Conservation (phyloP, 129 eudicot genomes). For the Flaveria robusta region DNA sequence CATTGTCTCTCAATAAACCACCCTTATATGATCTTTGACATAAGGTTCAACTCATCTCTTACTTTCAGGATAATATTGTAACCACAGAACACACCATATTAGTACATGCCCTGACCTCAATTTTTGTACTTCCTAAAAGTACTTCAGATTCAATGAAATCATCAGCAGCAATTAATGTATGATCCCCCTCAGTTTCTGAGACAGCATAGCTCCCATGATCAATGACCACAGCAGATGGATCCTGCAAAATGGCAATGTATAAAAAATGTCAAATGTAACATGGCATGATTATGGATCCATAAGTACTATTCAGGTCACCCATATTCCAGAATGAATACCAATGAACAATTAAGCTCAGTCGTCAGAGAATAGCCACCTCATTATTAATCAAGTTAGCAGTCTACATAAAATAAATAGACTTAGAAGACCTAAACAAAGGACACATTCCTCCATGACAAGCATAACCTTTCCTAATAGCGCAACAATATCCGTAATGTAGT, state of each 20-base stretch:
- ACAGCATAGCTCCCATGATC: conserved; percentile 61
- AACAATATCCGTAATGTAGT: neutral
- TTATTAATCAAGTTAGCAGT: neutral
- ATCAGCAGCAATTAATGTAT: conserved; percentile 54
- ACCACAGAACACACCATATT: conserved; percentile 9
- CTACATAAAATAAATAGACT: neutral
- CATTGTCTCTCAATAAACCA: neutral
- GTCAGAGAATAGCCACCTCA: neutral
- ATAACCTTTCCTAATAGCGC: neutral
- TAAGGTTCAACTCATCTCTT: neutral
- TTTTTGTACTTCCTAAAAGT: conserved; percentile 48
- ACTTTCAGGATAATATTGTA: neutral
- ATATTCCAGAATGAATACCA: neutral
- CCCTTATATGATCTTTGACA: neutral
- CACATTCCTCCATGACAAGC: neutral
- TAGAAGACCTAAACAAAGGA: neutral
- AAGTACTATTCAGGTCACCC: neutral
- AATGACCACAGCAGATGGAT: conserved; percentile 53
- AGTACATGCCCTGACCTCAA: conserved; percentile 46
- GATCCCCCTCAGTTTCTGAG: conserved; percentile 58
- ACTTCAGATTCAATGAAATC: conserved; percentile 51
- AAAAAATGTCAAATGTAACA: conserved; percentile 7
- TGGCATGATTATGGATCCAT: neutral
- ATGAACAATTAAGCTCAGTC: conserved; percentile 20
- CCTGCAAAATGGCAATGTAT: conserved; percentile 22